These are phyloP conservation scores for Tetragonia tetragonoides DNA, from an alignment of 148 eudicot species.

Conservation along the genomic window DNA sequence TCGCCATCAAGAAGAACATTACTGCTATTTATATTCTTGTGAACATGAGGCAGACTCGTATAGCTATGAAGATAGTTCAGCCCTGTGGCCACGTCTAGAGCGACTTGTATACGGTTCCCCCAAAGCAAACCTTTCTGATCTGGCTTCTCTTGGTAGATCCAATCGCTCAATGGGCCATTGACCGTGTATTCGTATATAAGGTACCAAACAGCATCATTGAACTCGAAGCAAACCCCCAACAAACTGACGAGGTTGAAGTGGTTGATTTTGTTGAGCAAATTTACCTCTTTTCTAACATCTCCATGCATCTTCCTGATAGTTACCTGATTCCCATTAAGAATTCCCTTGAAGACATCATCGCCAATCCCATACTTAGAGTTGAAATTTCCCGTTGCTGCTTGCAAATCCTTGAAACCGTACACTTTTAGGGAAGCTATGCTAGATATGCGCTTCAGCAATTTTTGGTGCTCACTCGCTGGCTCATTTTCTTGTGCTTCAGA, in stretches of 20 bases:
- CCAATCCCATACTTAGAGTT: conserved; percentile 39
- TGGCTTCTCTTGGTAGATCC: conserved; percentile 37
- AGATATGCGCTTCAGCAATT: conserved; percentile 35
- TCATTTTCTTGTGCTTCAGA: conserved; percentile 29
- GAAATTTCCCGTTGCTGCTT: conserved; percentile 55
- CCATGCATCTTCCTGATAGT: conserved; percentile 52
- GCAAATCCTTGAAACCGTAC: conserved; percentile 50
- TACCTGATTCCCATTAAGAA: conserved; percentile 42
- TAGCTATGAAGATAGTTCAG: conserved; percentile 65
- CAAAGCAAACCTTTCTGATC: conserved; percentile 38
- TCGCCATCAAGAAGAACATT: conserved; percentile 47
- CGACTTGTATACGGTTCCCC: conserved; percentile 53
- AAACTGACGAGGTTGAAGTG: conserved; percentile 60
- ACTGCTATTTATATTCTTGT: conserved; percentile 58
- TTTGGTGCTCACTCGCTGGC: conserved; percentile 18
- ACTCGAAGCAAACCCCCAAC: conserved; percentile 52
- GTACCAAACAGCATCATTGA: conserved; percentile 41
- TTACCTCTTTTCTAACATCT: conserved; percentile 52
- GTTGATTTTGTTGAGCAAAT: conserved; percentile 51
- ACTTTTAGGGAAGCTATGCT: conserved; percentile 42
- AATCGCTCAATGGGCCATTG: conserved; percentile 54
- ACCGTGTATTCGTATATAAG: conserved; percentile 60
- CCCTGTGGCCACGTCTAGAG: conserved; percentile 60
- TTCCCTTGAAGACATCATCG: conserved; percentile 52
- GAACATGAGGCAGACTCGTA: conserved; percentile 59